Evolutionary conservation across 108 stramenopile species (phyloP), one percentile per base, ranked within the genome.

Genomic region (Cyclotella cryptica): DNA sequence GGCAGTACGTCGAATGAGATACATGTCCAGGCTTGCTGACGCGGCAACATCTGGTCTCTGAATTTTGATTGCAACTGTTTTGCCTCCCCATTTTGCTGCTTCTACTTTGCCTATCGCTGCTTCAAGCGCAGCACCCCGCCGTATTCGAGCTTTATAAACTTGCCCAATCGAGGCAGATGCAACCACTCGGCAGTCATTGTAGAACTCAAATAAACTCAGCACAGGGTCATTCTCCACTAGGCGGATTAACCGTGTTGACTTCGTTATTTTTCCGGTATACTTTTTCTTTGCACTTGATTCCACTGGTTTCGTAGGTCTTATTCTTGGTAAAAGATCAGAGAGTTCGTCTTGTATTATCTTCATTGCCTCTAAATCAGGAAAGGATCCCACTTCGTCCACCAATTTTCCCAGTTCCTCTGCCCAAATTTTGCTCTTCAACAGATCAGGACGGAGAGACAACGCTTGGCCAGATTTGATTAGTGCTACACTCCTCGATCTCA

Each of bases 1-100:
- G 30, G 91, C 92, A 27, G 90, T 88, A 28, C 92, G 81, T 49
- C 90, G 86, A 13, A 93, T 81, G 35, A 93, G 78, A 63, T 93
- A 96, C 93, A 98, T 96, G 79, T 98, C 97, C 10, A 97, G 76
- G 41, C 88, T 82, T 4, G 94, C 96, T 18, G 92, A 91, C 51
- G 90, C 83, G 44, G 86, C 88, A 15, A 92, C 96, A 69, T 97
- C 93, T 51, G 94, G 94, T 39, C 96, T 72, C 72, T 96, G 96
- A 46, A 96, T 88, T 80, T 96, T 96, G 13, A 96, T 90, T 13
- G 96, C 94, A 10, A 96, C 94, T 30, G 81, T 68, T 66, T 84
- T 91, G 21, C 90, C 92, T 24, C 90, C 89, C 94, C 94, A 95
- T 65, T 74, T 81, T 12, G 73, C 79, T 27, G 90, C 92, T 26